Evolutionary conservation across 306 rosid genomes (phyloP).

Genomic region (Cucurbita moschata): DNA sequence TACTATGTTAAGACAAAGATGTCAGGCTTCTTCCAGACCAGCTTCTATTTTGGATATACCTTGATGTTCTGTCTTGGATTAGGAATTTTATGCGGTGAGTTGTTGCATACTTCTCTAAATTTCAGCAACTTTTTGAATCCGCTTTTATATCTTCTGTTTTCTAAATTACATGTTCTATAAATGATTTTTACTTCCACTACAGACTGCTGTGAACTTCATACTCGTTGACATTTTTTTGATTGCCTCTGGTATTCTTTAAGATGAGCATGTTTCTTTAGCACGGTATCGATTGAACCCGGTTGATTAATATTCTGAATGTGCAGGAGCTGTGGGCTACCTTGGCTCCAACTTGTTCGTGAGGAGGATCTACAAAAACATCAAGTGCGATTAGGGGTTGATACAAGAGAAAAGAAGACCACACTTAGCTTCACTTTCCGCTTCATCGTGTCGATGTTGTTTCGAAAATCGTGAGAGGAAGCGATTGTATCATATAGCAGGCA

Average conservation of each 20-base stretch:
- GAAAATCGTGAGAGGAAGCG: too few species aligned
- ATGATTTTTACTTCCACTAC: too few species aligned
- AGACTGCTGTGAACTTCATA: too few species aligned
- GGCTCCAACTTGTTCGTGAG: slow-evolving; percentile 96
- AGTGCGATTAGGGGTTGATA: slow-evolving; percentile 50
- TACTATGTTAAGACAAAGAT: slow-evolving; percentile 94
- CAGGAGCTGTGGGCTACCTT: slow-evolving; percentile 95
- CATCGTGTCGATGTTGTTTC: too few species aligned
- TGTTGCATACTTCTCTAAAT: neutral
- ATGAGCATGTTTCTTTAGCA: neutral
- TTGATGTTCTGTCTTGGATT: slow-evolving; percentile 95
- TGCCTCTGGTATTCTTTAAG: too few species aligned
- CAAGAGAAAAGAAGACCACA: too few species aligned
- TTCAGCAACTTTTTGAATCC: too few species aligned
- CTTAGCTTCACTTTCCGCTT: too few species aligned
- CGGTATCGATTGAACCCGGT: neutral
- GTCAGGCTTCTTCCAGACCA: slow-evolving; percentile 99
- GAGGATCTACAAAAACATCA: slow-evolving; percentile 99
- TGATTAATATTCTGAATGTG: neutral
- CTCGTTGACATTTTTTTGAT: too few species aligned
- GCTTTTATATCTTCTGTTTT: too few species aligned
- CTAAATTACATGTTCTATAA: too few species aligned
- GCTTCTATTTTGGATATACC: slow-evolving; percentile 98
- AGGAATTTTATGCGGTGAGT: slow-evolving; percentile 95
- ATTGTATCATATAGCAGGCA: too few species aligned